Evolutionary conservation across 192 early-diverging fungal species (phyloP).

Genomic region (Cladochytrium replicatum): DNA sequence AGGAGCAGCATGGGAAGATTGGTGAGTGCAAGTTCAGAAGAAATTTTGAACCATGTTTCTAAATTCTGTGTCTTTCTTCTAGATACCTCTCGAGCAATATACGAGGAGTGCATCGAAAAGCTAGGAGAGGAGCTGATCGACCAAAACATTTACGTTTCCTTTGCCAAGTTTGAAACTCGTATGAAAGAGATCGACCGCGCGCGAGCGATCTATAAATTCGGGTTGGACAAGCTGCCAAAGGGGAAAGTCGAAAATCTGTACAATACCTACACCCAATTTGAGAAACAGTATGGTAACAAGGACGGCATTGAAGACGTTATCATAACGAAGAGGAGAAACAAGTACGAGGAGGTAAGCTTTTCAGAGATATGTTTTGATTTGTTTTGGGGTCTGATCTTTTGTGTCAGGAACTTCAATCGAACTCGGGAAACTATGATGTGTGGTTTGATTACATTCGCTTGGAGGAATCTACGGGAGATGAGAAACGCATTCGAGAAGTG

Average conservation of each 20-base stretch:
- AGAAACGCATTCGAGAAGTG: constrained; percentile 74
- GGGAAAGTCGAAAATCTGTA: constrained; percentile 76
- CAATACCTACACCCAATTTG: constrained; percentile 91
- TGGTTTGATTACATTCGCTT: constrained; percentile 95
- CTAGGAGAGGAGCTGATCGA: constrained; percentile 86
- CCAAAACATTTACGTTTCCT: constrained; percentile 88
- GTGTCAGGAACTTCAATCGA: constrained; percentile 39
- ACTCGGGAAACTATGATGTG: constrained; percentile 90
- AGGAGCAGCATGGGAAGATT: constrained; percentile 66
- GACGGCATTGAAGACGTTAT: constrained; percentile 89
- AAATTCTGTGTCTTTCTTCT: background rate
- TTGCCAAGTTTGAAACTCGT: constrained; percentile 91
- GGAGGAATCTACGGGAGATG: constrained; percentile 69
- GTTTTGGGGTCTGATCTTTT: constrained; percentile 6
- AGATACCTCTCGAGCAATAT: constrained; percentile 79
- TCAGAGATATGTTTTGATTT: background rate
- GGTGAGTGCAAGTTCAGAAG: constrained; percentile 28
- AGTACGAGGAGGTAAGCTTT: constrained; percentile 66
- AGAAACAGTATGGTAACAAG: constrained; percentile 87
- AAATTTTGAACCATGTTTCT: background rate
- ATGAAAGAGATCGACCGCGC: constrained; percentile 89
- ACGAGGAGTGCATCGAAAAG: constrained; percentile 72
- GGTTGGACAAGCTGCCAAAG: constrained; percentile 76
- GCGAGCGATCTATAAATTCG: constrained; percentile 92
- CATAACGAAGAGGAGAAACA: constrained; percentile 71